phyloP scores from a whole-genome alignment of 768 basidiomycete genomes.

The Terana coerulea region DNA sequence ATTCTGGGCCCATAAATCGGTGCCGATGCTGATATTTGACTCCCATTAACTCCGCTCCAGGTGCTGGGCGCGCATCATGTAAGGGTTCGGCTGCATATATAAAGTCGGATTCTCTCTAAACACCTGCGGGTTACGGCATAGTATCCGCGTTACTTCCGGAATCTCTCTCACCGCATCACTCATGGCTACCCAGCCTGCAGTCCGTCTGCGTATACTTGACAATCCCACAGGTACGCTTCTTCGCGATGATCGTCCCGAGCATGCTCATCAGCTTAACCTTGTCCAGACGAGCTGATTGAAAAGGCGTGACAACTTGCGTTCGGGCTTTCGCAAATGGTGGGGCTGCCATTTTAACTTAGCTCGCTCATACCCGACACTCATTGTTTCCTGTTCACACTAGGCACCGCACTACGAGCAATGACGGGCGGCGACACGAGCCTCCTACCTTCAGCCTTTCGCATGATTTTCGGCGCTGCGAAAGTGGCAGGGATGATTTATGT shows the following conservation, averaged over 20 bases:
- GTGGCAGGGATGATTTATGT: not conserved
- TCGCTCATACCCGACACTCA: not conserved
- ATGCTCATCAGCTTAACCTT: not conserved
- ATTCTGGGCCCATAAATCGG: too few relatives aligned
- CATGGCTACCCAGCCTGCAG: not conserved
- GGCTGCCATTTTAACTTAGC: not conserved
- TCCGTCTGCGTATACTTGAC: not conserved
- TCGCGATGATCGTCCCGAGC: not conserved
- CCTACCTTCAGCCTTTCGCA: not conserved
- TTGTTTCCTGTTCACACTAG: too few relatives aligned
- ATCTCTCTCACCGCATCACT: not conserved
- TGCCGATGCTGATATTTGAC: too few relatives aligned
- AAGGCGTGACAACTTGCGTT: not conserved
- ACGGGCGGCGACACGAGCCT: not conserved
- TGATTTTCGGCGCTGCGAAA: not conserved
- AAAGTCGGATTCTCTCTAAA: too few relatives aligned
- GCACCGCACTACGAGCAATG: not conserved
- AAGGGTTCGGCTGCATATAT: too few relatives aligned
- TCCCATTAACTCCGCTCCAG: too few relatives aligned
- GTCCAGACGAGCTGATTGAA: not conserved
- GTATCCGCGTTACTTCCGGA: not conserved
- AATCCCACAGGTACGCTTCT: not conserved
- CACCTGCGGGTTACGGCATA: too few relatives aligned
- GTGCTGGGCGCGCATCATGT: too few relatives aligned
- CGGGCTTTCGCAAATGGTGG: not conserved